phyloP scores from a whole-genome alignment of 257 asterid genomes.

The Petunia axillaris region DNA sequence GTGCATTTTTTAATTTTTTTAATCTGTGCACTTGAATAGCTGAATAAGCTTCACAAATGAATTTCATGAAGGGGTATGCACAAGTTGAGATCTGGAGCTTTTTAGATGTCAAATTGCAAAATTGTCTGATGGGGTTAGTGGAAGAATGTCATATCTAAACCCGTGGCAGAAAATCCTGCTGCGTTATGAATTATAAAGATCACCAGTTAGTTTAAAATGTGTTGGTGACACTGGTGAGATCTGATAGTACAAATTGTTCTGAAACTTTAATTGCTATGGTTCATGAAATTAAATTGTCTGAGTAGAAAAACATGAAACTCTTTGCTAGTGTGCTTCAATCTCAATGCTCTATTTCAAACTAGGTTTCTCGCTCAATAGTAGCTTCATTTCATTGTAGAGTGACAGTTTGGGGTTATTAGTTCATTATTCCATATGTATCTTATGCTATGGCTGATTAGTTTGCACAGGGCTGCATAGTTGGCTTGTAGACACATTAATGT shows the following conservation, averaged over 20 bases:
- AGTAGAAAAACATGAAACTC: background rate
- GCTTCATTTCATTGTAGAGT: background rate
- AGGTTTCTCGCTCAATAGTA: background rate
- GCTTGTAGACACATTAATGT: background rate
- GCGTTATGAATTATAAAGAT: background rate
- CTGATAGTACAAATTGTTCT: background rate
- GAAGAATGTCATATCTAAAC: background rate
- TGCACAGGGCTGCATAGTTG: too few relatives aligned
- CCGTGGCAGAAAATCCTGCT: background rate
- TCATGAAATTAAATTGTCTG: background rate
- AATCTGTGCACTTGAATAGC: background rate
- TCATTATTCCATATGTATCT: background rate
- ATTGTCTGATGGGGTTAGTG: background rate
- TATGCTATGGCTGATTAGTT: background rate
- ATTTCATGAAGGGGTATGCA: background rate
- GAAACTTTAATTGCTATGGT: background rate
- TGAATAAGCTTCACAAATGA: background rate
- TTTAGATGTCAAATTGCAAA: background rate
- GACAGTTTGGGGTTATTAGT: background rate
- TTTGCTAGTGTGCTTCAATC: background rate
- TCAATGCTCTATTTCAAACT: background rate
- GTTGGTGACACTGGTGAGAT: constrained; percentile 4
- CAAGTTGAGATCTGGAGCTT: background rate
- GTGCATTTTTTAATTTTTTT: background rate
- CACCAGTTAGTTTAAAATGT: background rate